Percentiles rank a stretch among this genome's conserved stretches.
Conservation (phyloP, 305 asterid genomes). For the Ilex paraguariensis region DNA sequence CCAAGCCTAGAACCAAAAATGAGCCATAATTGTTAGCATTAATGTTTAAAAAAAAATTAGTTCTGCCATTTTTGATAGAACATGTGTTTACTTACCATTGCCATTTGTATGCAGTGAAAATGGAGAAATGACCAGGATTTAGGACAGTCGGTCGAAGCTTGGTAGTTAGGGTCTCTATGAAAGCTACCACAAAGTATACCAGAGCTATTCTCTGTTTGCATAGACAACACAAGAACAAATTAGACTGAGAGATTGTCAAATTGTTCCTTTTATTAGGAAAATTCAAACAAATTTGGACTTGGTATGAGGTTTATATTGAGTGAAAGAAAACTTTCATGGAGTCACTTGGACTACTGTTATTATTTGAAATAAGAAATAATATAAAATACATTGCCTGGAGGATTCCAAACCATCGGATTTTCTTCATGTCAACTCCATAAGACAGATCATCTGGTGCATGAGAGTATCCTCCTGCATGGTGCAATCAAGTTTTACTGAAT, state of each 20-base stretch:
- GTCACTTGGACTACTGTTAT: too few species aligned
- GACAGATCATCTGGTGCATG: constrained; percentile 61
- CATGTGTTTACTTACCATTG: constrained; percentile 48
- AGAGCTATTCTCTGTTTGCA: constrained; percentile 75
- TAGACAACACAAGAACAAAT: constrained; percentile 1
- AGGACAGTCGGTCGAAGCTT: constrained; percentile 57
- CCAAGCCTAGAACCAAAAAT: constrained; percentile 45
- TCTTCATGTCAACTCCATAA: constrained; percentile 74
- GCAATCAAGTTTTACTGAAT: neutral
- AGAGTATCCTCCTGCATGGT: constrained; percentile 68
- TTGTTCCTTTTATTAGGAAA: too few species aligned
- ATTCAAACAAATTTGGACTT: too few species aligned
- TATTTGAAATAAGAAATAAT: neutral
- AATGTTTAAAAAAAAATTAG: too few species aligned
- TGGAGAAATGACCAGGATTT: constrained; percentile 43
- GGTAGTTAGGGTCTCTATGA: constrained; percentile 63
- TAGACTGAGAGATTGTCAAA: neutral
- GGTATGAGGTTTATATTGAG: too few species aligned
- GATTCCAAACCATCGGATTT: constrained; percentile 78
- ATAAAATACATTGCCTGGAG: constrained; percentile 46
- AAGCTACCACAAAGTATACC: constrained; percentile 73
- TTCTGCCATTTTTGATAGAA: too few species aligned
- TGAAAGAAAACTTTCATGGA: too few species aligned
- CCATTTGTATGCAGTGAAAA: constrained; percentile 77
- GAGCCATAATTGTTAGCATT: too few species aligned